These are phyloP conservation scores for Mucor lusitanicus DNA, from an alignment of 371 early-diverging fungal genomes.

Conservation along the genomic window DNA sequence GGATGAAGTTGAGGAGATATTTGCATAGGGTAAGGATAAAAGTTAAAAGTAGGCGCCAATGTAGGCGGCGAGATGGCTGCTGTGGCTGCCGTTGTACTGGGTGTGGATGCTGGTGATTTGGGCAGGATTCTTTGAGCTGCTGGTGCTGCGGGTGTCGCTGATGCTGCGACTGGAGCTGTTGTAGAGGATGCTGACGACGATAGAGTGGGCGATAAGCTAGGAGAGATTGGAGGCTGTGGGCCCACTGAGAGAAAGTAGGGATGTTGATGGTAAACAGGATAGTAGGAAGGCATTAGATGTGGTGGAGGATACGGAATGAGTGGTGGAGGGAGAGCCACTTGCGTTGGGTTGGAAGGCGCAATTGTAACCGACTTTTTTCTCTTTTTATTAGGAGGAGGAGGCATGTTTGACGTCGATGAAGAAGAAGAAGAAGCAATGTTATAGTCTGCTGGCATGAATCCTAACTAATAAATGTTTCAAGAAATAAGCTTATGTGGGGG, in stretches of 20 bases:
- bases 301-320: constrained; percentile 16
- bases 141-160: not conserved
- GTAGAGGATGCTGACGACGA: not conserved
- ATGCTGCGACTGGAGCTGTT: not conserved
- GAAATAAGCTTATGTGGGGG: not conserved
- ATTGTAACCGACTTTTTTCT: not conserved
- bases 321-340: constrained; percentile 18
- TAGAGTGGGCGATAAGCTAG: constrained; percentile 21
- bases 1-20: constrained; percentile 24
- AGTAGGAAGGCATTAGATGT: constrained; percentile 16
- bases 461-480: not conserved
- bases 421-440: not conserved
- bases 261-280: constrained; percentile 24
- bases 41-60: constrained; percentile 10
- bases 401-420: not conserved
- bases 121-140: constrained; percentile 7
- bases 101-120: constrained; percentile 10
- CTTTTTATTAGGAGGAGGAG: constrained; percentile 2
- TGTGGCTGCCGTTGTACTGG: not conserved
- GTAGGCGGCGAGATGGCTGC: constrained; percentile 1
- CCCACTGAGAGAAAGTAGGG: constrained; percentile 20
- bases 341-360: constrained; percentile 1
- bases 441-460: not conserved
- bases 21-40: constrained; percentile 22
- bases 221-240: constrained; percentile 18